These are phyloP conservation scores for Discostella stelligeroides DNA, from an alignment of 108 stramenopile genomes.

Conservation along the genomic window DNA sequence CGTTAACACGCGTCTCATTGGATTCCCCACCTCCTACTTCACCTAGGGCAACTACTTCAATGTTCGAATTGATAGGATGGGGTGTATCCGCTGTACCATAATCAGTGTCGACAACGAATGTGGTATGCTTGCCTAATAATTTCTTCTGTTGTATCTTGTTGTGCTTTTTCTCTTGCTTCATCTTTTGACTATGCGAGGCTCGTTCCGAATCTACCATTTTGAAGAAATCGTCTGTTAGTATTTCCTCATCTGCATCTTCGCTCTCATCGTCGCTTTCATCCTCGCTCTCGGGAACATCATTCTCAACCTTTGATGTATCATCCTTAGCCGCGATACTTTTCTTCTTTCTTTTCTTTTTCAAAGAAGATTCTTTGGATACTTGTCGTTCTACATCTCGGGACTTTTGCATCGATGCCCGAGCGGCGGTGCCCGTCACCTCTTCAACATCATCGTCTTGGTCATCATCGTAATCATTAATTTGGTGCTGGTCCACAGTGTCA, in stretches of 20 bases:
- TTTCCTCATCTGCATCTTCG: neutral
- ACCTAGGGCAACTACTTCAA: slow-evolving; percentile 40
- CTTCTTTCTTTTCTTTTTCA: slow-evolving; percentile 45
- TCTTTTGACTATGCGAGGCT: slow-evolving; percentile 23
- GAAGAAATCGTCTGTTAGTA: slow-evolving; percentile 43
- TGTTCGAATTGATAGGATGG: slow-evolving; percentile 25
- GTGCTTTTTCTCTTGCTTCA: slow-evolving; percentile 32
- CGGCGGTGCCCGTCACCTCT: slow-evolving; percentile 37
- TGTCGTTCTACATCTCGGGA: slow-evolving; percentile 37
- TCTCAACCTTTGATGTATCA: neutral
- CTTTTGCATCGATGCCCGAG: slow-evolving; percentile 43
- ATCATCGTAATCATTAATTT: neutral
- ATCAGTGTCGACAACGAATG: slow-evolving; percentile 39
- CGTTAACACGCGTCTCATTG: slow-evolving; percentile 3
- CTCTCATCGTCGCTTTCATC: slow-evolving; percentile 7
- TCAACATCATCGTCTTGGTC: slow-evolving; percentile 40
- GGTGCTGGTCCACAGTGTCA: neutral
- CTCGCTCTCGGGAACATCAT: neutral
- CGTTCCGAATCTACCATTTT: slow-evolving; percentile 44
- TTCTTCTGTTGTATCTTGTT: slow-evolving; percentile 30
- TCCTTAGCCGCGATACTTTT: slow-evolving; percentile 1
- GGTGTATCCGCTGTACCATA: slow-evolving; percentile 11
- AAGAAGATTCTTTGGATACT: slow-evolving; percentile 17
- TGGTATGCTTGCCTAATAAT: slow-evolving; percentile 35
- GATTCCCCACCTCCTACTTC: neutral